Base-by-base conservation (phyloP, 306 rosid species). In the Cicer cuneatum region DNA sequence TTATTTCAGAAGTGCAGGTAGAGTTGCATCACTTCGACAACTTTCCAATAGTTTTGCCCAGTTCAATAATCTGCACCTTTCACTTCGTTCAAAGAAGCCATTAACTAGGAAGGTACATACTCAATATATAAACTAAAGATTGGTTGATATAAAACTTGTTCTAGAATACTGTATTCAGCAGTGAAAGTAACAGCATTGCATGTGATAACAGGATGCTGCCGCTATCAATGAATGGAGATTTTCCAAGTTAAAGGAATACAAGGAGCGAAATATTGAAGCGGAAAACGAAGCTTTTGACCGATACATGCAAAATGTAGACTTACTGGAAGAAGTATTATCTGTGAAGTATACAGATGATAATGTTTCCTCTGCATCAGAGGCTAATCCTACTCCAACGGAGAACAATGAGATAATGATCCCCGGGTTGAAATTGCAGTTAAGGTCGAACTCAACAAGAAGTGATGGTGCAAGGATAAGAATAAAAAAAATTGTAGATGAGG, bases 161-260 rank as follows among this genome's bases (percentile, higher is more conserved):
- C 5, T 46, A 47, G 53, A 9, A 19, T 58, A 57, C 71, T 59
- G 61, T 52, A 65, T 51, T 58, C 46, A 29, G 53, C 47, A 29
- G 35, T 68, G 73, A 48, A 64, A 66, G 81, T 80, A 67, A 88
- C 82, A 66, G 83, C 75, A 47, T 70, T 64, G 49, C 48, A 60
- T 48, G 66, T 87, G 40, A 72, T 90, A 82, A 51, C 89, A 95
- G 99, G 97, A 92, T 80, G 98, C 96, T 41, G 96, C 85, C 11
- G 86, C 89, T 43, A 87, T 89, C 60, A 95, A 95, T 49, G 97
- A 92, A 70, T 92, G 99, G 99, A 95, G 99, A 77, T 92, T 92
- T 85, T 77, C 93, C 80, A 95, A 90, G 90, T 74, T 95, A 63
- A 90, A 81, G 87, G 96, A 92, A 74, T 87, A 82, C 83, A 91